phyloP scores from a whole-genome alignment of 805 yeast species.

The Candida ascalaphidarum region DNA sequence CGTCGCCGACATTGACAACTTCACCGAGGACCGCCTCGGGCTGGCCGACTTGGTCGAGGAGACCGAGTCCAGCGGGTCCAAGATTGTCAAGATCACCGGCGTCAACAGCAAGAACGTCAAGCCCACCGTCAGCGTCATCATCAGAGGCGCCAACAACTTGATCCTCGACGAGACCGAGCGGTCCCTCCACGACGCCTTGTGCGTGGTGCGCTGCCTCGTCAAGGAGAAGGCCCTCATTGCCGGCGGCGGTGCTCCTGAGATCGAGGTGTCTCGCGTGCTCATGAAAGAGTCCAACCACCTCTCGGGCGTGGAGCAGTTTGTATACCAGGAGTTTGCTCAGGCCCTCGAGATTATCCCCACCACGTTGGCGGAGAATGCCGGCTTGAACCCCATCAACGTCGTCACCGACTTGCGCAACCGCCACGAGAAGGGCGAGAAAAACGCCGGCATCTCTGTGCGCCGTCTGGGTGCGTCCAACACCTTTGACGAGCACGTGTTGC shows the following conservation, averaged over 20 bases:
- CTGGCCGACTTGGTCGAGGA: slow-evolving; percentile 90
- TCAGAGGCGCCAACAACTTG: slow-evolving; percentile 90
- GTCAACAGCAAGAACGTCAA: slow-evolving; percentile 43
- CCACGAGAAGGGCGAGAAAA: slow-evolving; percentile 83
- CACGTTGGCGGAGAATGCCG: slow-evolving; percentile 92
- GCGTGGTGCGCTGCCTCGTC: slow-evolving; percentile 84
- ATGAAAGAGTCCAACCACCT: slow-evolving; percentile 62
- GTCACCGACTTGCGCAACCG: slow-evolving; percentile 87
- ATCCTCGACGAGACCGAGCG: slow-evolving; percentile 95
- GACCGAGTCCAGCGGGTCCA: slow-evolving; percentile 81
- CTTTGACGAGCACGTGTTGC: slow-evolving; percentile 87
- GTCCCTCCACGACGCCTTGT: slow-evolving; percentile 93
- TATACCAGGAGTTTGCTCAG: slow-evolving; percentile 85
- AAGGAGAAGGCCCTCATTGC: slow-evolving; percentile 87
- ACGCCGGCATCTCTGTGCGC: slow-evolving; percentile 95
- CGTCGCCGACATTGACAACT: slow-evolving; percentile 89
- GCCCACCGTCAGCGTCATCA: slow-evolving; percentile 79
- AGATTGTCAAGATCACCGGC: slow-evolving; percentile 81
- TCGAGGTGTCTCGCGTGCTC: slow-evolving; percentile 74
- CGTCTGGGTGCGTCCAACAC: slow-evolving; percentile 91
- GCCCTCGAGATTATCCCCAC: slow-evolving; percentile 92
- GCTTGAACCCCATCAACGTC: slow-evolving; percentile 82
- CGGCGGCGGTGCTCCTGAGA: slow-evolving; percentile 98
- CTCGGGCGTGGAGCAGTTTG: slow-evolving; percentile 83
- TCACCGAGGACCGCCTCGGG: slow-evolving; percentile 89